Conservation (phyloP, 495 filamentous ascomycete species). For the Trypethelium eluteriae region DNA sequence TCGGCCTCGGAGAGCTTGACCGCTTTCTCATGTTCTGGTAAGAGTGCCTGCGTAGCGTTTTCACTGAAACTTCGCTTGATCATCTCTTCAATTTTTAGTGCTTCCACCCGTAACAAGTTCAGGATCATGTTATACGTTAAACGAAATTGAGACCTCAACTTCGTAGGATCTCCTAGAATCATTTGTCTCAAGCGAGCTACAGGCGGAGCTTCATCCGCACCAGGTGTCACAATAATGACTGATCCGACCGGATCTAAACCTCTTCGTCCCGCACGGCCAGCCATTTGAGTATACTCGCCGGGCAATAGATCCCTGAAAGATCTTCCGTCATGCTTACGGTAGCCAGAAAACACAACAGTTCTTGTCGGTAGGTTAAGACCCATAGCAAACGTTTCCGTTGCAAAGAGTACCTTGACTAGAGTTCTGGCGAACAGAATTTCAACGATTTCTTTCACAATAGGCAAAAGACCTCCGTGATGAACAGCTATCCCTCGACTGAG, state of each 20-base stretch:
- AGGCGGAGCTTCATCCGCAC: conserved; percentile 81
- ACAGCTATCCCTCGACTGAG: conserved; percentile 86
- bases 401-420: conserved; percentile 91
- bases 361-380: conserved; percentile 90
- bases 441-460: conserved; percentile 96
- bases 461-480: conserved; percentile 88
- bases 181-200: conserved; percentile 72
- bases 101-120: conserved; percentile 90
- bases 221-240: conserved; percentile 83
- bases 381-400: conserved; percentile 98
- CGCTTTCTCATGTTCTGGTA: conserved; percentile 90
- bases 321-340: conserved; percentile 90
- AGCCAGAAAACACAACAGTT: conserved; percentile 96
- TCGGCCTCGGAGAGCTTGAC: conserved; percentile 90
- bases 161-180: conserved; percentile 93
- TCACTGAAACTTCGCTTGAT: conserved; percentile 99
- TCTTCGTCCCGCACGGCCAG: conserved; percentile 84
- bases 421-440: conserved; percentile 94
- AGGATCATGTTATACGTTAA: conserved; percentile 99
- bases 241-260: conserved; percentile 87
- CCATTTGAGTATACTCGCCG: conserved; percentile 98
- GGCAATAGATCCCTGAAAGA: conserved; percentile 83
- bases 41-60: conserved; percentile 91
- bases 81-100: conserved; percentile 98
- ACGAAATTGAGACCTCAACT: conserved; percentile 90